These are phyloP conservation scores for Sporothrix luriei DNA, from an alignment of 2,329 filamentous ascomycete species.

Conservation along the genomic window DNA sequence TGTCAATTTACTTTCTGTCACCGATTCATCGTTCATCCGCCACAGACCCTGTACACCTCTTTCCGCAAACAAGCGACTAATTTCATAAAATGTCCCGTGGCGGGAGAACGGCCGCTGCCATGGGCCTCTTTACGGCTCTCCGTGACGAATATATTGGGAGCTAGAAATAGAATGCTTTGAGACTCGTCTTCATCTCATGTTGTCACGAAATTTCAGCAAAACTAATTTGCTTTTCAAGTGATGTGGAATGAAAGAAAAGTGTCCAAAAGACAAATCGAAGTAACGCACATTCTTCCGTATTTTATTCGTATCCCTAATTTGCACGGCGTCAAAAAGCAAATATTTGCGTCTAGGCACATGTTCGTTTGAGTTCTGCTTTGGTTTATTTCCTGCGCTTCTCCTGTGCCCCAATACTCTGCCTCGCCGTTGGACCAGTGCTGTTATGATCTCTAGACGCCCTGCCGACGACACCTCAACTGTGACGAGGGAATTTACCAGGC, in stretches of 20 bases:
- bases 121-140: slow-evolving; percentile 17
- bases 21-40: background rate
- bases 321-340: too few relatives aligned
- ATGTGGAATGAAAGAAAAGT: too few relatives aligned
- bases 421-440: too few relatives aligned
- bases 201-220: background rate
- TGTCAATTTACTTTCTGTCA: too few relatives aligned
- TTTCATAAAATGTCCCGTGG: background rate
- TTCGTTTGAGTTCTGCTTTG: too few relatives aligned
- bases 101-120: slow-evolving; percentile 14
- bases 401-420: too few relatives aligned
- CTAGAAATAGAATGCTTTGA: background rate
- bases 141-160: background rate
- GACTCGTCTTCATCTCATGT: background rate
- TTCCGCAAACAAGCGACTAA: background rate
- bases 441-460: background rate
- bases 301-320: too few relatives aligned
- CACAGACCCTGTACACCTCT: background rate
- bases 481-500: too few relatives aligned
- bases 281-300: background rate
- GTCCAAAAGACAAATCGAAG: background rate
- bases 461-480: background rate
- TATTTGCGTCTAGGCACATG: too few relatives aligned
- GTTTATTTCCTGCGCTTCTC: background rate
- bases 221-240: too few relatives aligned